These are phyloP conservation scores for Rhodotorula sphaerocarpa DNA, from an alignment of 768 basidiomycete genomes.

Conservation along the genomic window DNA sequence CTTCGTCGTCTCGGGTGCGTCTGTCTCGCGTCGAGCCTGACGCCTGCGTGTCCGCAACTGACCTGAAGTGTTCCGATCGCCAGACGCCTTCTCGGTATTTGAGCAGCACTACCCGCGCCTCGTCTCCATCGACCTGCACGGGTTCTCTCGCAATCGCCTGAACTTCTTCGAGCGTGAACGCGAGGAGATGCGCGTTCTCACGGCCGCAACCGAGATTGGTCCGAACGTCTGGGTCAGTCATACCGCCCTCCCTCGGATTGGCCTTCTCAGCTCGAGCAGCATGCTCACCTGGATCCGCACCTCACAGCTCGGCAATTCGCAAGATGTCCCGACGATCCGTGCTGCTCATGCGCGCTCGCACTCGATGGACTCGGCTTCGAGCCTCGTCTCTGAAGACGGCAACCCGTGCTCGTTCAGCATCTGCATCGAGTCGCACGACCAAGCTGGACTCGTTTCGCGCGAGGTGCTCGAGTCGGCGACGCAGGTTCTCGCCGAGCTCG, in stretches of 20 bases:
- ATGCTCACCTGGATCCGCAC: neutral
- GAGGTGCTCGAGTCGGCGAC: conserved; percentile 5
- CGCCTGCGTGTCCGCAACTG: neutral
- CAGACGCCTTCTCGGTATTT: conserved; percentile 44
- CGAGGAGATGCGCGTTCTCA: conserved; percentile 83
- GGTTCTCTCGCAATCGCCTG: conserved; percentile 44
- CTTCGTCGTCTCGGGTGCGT: conserved; percentile 58
- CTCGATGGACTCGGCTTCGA: conserved; percentile 43
- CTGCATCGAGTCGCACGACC: conserved; percentile 79
- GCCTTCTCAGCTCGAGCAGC: neutral
- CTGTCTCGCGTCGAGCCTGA: no score
- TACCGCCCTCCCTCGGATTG: neutral
- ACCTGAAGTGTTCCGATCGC: neutral
- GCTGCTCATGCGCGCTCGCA: conserved; percentile 1
- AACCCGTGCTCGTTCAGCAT: conserved; percentile 64
- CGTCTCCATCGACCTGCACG: conserved; percentile 42
- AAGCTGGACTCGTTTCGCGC: conserved; percentile 47
- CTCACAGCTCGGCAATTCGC: conserved; percentile 63
- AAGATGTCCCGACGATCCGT: conserved; percentile 58
- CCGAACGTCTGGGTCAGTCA: conserved; percentile 42
- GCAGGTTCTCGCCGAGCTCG: conserved; percentile 12
- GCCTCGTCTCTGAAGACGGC: conserved; percentile 41
- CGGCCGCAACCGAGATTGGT: conserved; percentile 66
- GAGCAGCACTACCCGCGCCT: conserved; percentile 42
- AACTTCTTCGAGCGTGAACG: conserved; percentile 75